These are phyloP conservation scores for Parietichytrium sp. DNA, from an alignment of 108 stramenopile genomes.

Conservation along the genomic window DNA sequence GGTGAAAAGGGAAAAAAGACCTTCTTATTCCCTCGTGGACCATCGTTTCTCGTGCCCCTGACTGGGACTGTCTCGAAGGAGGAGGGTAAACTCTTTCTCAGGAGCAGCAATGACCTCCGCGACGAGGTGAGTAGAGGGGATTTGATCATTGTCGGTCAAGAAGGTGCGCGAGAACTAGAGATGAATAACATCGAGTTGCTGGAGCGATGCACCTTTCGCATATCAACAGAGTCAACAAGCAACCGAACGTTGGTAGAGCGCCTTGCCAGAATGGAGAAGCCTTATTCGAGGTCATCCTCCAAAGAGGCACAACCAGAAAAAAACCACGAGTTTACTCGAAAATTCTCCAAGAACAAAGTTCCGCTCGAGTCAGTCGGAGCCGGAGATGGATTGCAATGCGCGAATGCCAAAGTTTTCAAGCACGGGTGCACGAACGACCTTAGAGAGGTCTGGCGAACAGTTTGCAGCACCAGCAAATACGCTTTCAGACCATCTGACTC, in stretches of 20 bases:
- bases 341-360: neutral
- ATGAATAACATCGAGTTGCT: neutral
- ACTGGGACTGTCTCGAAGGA: neutral
- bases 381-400: too few relatives aligned
- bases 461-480: neutral
- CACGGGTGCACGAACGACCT: constrained; percentile 34
- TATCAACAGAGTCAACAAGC: neutral
- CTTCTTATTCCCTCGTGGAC: constrained; percentile 10
- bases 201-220: neutral
- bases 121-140: constrained; percentile 3
- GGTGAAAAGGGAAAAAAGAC: neutral
- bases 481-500: neutral
- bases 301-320: neutral
- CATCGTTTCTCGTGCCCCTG: neutral
- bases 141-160: neutral
- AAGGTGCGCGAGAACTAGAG: neutral
- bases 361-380: neutral
- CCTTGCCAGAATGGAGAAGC: neutral
- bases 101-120: neutral
- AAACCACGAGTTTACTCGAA: neutral
- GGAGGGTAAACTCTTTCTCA: neutral
- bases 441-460: neutral
- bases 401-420: too few relatives aligned
- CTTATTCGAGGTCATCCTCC: neutral
- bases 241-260: neutral